phyloP scores from a whole-genome alignment of 305 asterid genomes.

The Stenogyne calaminthoides region DNA sequence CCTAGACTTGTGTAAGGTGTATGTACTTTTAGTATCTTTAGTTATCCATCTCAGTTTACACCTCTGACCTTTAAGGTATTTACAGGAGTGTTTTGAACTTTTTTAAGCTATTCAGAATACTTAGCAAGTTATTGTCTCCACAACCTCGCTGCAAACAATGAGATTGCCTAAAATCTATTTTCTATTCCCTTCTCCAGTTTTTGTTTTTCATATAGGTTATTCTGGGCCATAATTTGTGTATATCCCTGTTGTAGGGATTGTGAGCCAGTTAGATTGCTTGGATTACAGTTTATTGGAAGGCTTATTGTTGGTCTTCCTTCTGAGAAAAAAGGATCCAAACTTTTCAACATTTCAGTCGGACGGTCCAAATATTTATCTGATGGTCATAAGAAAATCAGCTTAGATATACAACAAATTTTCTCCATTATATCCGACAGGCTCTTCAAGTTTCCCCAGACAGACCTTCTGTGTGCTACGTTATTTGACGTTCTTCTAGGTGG shows the following conservation, averaged over 20 bases:
- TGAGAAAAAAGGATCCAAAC: constrained; percentile 88
- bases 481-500: constrained; percentile 98
- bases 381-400: constrained; percentile 56
- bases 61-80: constrained; percentile 12
- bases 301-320: constrained; percentile 90
- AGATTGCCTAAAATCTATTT: constrained; percentile 19
- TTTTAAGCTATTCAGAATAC: neutral
- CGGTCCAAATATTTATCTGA: no score
- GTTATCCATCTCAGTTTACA: constrained; percentile 23
- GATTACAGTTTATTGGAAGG: constrained; percentile 96
- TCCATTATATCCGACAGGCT: constrained; percentile 79
- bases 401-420: constrained; percentile 75
- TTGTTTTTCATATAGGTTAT: constrained; percentile 23
- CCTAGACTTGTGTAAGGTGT: constrained; percentile 30
- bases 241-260: constrained; percentile 66
- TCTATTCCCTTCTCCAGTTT: constrained; percentile 24
- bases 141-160: constrained; percentile 14
- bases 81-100: constrained; percentile 10
- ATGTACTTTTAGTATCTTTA: constrained; percentile 18
- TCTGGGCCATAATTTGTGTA: constrained; percentile 29
- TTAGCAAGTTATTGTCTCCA: constrained; percentile 6
- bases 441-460: constrained; percentile 86
- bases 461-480: constrained; percentile 81
- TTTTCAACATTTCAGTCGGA: constrained; percentile 87
- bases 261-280: constrained; percentile 96